A percentile compares a stretch with the other conserved stretches of the same genome.
phyloP scores from a whole-genome alignment of 805 yeast genomes.

The Saccharomyces cerevisiae region DNA sequence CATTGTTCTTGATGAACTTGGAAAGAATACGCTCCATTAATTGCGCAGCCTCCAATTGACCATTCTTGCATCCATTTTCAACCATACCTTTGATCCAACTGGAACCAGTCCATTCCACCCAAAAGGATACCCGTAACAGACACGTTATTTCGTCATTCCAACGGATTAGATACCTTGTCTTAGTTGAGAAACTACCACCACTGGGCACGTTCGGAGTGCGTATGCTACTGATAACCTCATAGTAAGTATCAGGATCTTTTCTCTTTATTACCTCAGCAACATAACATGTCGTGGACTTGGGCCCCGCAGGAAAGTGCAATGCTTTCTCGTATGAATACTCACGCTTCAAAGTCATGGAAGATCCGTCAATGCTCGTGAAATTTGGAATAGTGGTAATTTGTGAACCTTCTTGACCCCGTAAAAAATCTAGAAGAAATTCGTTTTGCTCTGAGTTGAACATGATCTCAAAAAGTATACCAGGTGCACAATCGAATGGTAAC shows the following conservation, averaged over 20 bases:
- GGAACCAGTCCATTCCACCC: slow-evolving; percentile 81
- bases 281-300: slow-evolving; percentile 75
- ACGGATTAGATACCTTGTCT: slow-evolving; percentile 59
- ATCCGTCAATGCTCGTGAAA: slow-evolving; percentile 27
- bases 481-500: slow-evolving; percentile 54
- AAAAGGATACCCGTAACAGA: slow-evolving; percentile 53
- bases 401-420: slow-evolving; percentile 31
- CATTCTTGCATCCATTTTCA: slow-evolving; percentile 74
- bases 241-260: slow-evolving; percentile 40
- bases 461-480: slow-evolving; percentile 64
- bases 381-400: slow-evolving; percentile 31
- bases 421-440: slow-evolving; percentile 36
- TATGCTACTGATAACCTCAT: slow-evolving; percentile 55
- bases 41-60: slow-evolving; percentile 60
- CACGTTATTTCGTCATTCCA: slow-evolving; percentile 69
- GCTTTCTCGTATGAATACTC: slow-evolving; percentile 64
- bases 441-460: slow-evolving; percentile 57
- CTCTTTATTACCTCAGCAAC: slow-evolving; percentile 52
- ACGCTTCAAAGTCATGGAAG: slow-evolving; percentile 29
- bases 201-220: slow-evolving; percentile 93
- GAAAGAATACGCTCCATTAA: slow-evolving; percentile 32
- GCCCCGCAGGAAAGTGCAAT: slow-evolving; percentile 77
- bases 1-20: slow-evolving; percentile 19
- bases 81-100: slow-evolving; percentile 89
- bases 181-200: slow-evolving; percentile 71